Percentiles rank a stretch among this genome's conserved stretches.
Evolutionary conservation across 208 protist genomes (phyloP).

Genomic region (Porcisia hertigi): DNA sequence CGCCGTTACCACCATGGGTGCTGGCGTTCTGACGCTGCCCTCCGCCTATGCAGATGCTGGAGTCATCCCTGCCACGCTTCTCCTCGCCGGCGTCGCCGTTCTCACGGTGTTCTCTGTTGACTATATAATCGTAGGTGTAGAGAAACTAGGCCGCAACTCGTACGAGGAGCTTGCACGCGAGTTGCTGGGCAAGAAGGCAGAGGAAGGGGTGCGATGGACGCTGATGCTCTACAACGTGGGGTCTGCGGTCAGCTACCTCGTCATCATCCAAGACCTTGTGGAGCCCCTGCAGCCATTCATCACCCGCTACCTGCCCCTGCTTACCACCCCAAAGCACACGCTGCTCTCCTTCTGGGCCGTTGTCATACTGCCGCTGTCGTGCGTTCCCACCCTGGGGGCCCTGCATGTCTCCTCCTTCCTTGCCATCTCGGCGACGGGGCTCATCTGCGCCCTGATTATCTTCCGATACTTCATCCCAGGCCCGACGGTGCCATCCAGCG

Average conservation of each 20-base stretch:
- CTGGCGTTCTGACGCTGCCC: conserved; percentile 74
- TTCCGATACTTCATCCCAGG: conserved; percentile 69
- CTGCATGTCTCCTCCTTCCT: conserved; percentile 65
- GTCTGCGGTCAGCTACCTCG: conserved; percentile 64
- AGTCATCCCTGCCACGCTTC: conserved; percentile 40
- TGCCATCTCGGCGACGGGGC: conserved; percentile 53
- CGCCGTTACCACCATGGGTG: conserved; percentile 77
- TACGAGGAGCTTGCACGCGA: conserved; percentile 79
- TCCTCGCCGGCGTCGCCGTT: conserved; percentile 52
- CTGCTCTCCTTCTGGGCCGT: conserved; percentile 65
- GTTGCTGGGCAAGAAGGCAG: conserved; percentile 45
- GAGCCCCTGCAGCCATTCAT: conserved; percentile 58
- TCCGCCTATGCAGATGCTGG: conserved; percentile 70
- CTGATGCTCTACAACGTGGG: conserved; percentile 66
- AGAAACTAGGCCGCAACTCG: conserved; percentile 69
- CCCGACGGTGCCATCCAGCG: conserved; percentile 13
- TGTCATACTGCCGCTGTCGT: conserved; percentile 70
- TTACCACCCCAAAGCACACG: conserved; percentile 58
- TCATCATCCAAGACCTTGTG: conserved; percentile 63
- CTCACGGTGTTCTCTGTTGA: conserved; percentile 72
- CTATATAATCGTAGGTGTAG: conserved; percentile 60
- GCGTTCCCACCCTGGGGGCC: conserved; percentile 53
- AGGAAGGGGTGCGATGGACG: conserved; percentile 66
- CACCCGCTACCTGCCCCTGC: conserved; percentile 38
- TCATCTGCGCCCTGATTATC: conserved; percentile 66